Evolutionary conservation across 2,329 filamentous ascomycete genomes (phyloP).

Genomic region (Paracamarosporium sp.): DNA sequence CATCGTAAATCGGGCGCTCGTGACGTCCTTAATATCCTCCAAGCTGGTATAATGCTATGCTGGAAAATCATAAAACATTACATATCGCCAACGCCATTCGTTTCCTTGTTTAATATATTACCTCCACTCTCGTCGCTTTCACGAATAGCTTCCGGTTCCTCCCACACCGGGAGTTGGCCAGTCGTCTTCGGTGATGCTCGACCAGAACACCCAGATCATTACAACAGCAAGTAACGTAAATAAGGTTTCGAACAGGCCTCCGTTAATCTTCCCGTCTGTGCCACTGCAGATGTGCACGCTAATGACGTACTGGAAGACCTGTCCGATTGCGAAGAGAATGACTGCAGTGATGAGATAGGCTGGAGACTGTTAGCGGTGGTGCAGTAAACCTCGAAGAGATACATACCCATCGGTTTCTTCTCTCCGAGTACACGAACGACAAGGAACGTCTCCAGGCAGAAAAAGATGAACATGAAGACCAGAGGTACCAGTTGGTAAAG

Average conservation of each 20-base stretch:
- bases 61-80: conserved; percentile 47
- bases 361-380: conserved; percentile 39
- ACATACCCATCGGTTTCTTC: conserved; percentile 81
- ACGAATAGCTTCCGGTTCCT: conserved; percentile 49
- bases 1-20: conserved; percentile 35
- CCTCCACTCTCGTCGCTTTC: conserved; percentile 15
- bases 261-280: conserved; percentile 85
- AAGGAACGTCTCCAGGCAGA: conserved; percentile 80
- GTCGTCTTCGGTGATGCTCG: conserved; percentile 97
- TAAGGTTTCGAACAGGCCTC: conserved; percentile 88
- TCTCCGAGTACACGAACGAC: conserved; percentile 89
- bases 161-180: conserved; percentile 72
- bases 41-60: conserved; percentile 49
- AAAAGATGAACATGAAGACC: conserved; percentile 87
- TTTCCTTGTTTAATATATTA: conserved; percentile 10
- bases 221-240: conserved; percentile 88
- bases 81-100: conserved; percentile 23
- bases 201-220: conserved; percentile 95
- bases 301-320: conserved; percentile 95
- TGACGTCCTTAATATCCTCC: conserved; percentile 30
- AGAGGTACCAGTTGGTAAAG: conserved; percentile 90
- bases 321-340: conserved; percentile 86
- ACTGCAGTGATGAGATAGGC: conserved; percentile 78
- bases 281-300: conserved; percentile 90
- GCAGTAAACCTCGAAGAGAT: neutral